A percentile compares a stretch with the other conserved stretches of the same genome.
phyloP scores from a whole-genome alignment of 352 stramenopile species.

The Globisporangium sylvaticum region DNA sequence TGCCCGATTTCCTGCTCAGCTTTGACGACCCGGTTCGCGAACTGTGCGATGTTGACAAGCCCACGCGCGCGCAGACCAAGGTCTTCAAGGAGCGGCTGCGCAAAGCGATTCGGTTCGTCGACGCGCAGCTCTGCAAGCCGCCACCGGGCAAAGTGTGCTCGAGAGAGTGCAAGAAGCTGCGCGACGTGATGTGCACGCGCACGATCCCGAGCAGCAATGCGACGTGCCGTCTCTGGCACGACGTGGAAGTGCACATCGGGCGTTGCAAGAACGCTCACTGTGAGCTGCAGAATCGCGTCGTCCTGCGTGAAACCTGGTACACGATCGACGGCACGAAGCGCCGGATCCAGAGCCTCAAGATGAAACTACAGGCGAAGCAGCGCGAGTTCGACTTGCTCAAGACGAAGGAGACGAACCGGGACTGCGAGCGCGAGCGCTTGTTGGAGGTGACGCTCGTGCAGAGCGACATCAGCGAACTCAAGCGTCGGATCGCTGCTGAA shows the following conservation, averaged over 20 bases:
- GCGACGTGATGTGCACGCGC: slow-evolving; percentile 54
- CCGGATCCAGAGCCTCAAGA: slow-evolving; percentile 21
- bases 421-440: slow-evolving; percentile 21
- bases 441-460: slow-evolving; percentile 39
- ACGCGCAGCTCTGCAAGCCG: slow-evolving; percentile 53
- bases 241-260: slow-evolving; percentile 60
- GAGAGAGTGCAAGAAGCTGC: slow-evolving; percentile 51
- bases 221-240: slow-evolving; percentile 60
- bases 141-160: slow-evolving; percentile 36
- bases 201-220: slow-evolving; percentile 56
- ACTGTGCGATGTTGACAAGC: slow-evolving; percentile 54
- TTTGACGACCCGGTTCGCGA: slow-evolving; percentile 63
- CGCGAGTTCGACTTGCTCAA: slow-evolving; percentile 30
- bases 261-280: slow-evolving; percentile 55
- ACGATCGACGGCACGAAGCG: slow-evolving; percentile 58
- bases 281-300: slow-evolving; percentile 60
- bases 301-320: slow-evolving; percentile 62
- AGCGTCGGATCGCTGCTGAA: slow-evolving; percentile 48
- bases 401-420: slow-evolving; percentile 10
- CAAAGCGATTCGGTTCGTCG: slow-evolving; percentile 61
- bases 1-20: slow-evolving; percentile 22
- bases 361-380: slow-evolving; percentile 32
- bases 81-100: slow-evolving; percentile 66
- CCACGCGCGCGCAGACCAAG: slow-evolving; percentile 38
- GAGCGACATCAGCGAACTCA: slow-evolving; percentile 50